phyloP scores from a whole-genome alignment of 75 land plant genomes.

The Selaginella tamariscina region DNA sequence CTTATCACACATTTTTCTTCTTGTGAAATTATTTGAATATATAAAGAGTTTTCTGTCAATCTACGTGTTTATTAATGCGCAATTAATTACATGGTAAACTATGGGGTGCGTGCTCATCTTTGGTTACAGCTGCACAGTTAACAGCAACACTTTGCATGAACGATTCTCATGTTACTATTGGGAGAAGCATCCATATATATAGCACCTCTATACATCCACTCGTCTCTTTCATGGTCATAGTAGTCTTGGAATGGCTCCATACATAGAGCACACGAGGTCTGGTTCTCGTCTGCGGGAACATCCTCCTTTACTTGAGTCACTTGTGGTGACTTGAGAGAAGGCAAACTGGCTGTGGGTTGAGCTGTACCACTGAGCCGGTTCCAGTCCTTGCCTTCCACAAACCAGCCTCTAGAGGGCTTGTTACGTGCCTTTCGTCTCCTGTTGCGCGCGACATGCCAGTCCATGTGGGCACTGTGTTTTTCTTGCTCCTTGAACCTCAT shows the following conservation, averaged over 20 bases:
- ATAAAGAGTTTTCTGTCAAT: too few relatives aligned
- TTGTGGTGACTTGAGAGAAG: constrained; percentile 18
- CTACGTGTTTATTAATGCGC: too few relatives aligned
- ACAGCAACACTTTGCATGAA: too few relatives aligned
- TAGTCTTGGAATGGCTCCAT: constrained; percentile 90
- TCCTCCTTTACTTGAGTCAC: too few relatives aligned
- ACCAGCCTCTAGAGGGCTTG: constrained; percentile 72
- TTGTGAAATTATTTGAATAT: too few relatives aligned
- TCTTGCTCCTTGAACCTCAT: constrained; percentile 70
- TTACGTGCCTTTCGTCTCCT: constrained; percentile 58
- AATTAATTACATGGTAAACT: too few relatives aligned
- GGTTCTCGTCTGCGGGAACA: constrained; percentile 94
- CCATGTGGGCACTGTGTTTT: constrained; percentile 89
- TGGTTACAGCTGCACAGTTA: too few relatives aligned
- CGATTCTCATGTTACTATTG: too few relatives aligned
- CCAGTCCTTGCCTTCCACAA: constrained; percentile 76
- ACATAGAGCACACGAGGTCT: constrained; percentile 74
- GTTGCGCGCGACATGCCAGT: constrained; percentile 94
- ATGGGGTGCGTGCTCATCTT: too few relatives aligned
- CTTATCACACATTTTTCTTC: too few relatives aligned
- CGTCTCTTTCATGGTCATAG: constrained; percentile 87
- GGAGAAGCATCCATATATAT: constrained; percentile 62
- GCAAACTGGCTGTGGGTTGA: constrained; percentile 58
- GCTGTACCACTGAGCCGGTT: constrained; percentile 74
- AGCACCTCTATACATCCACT: too few relatives aligned